phyloP scores from a whole-genome alignment of 2,329 filamentous ascomycete species.

The Fusarium beomiforme region DNA sequence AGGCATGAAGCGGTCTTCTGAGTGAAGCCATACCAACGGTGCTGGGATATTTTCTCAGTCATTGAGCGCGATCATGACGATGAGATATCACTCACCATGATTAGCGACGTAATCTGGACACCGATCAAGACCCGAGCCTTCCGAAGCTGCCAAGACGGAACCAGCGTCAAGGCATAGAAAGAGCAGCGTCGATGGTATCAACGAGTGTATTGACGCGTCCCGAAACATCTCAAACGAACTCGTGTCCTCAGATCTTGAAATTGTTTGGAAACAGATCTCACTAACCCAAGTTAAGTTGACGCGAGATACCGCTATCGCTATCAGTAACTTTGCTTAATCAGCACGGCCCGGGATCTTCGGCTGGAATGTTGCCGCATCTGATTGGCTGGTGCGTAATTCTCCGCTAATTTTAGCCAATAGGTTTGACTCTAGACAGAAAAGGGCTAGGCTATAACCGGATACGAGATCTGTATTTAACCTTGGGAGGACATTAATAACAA shows the following conservation, averaged over 20 bases:
- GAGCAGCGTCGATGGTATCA: conserved; percentile 4
- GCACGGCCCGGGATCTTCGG: conserved; percentile 13
- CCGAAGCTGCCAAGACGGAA: conserved; percentile 12
- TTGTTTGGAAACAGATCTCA: conserved; percentile 11
- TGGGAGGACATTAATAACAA: background rate
- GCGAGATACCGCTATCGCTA: background rate
- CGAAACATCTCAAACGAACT: conserved; percentile 12
- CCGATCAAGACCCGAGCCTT: conserved; percentile 7
- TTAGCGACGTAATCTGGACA: conserved; percentile 45
- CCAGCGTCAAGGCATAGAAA: conserved; percentile 1
- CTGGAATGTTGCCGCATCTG: background rate
- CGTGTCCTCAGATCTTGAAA: background rate
- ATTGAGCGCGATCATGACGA: background rate
- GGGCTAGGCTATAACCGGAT: background rate
- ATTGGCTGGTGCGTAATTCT: conserved; percentile 8
- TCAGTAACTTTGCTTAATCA: conserved; percentile 31
- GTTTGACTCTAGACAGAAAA: background rate
- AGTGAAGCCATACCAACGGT: conserved; percentile 47
- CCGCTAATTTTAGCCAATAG: background rate
- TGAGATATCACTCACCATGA: conserved; percentile 40
- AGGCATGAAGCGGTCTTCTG: conserved; percentile 46
- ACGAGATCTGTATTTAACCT: background rate
- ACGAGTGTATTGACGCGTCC: background rate
- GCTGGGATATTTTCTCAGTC: conserved; percentile 28
- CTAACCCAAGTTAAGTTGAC: background rate